Base-by-base conservation (phyloP, 2,329 filamentous ascomycete species). In the Ascochyta fabae region DNA sequence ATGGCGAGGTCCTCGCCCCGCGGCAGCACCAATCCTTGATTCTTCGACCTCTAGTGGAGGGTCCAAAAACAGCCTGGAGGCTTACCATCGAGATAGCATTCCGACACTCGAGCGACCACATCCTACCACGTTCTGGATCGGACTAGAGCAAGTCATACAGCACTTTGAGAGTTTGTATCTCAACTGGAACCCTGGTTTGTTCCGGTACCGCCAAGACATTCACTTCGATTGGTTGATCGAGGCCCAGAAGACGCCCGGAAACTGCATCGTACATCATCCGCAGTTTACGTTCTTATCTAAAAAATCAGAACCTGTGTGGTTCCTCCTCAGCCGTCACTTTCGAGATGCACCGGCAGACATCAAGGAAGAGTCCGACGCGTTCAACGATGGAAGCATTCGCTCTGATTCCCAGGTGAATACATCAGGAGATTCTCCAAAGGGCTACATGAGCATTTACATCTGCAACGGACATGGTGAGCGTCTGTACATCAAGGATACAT, bases 161-260 rank as follows among this genome's bases (percentile, higher is more conserved):
- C 88, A 96, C 70, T 99, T 97, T 61, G 92, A 98, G 72, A 96
- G 93, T 16, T 86, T 99, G 64, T 99, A 98, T 74, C 81, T 99
- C 50, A 99, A 98, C 76, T 99, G 95, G 95, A 97, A 96, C 62
- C 93, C 95, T 0, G 83, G 84, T 0, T 80, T 96, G 0, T 99
- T 99, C 76, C 80, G 80, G 1, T 79, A 90, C 70, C 87, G 93
- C 8, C 88, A 96, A 73, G 93, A 99, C 67, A 86, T 93, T 52
- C 95, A 99, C 75, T 96, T 98, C 69, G 82, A 83, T 2, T 99
- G 95, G 95, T 83, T 88, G 56, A 72, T 88, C n/a, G 62, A 65
- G 8, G 74, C 78, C 19, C 19, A 73, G 72, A 54, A 61, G 29
- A 82, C 86, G 47, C 89, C 90, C 52, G 86, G 87, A 0, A 90